These are phyloP conservation scores for Diaporthe humulicola DNA, from an alignment of 2,329 filamentous ascomycete genomes.

Conservation along the genomic window DNA sequence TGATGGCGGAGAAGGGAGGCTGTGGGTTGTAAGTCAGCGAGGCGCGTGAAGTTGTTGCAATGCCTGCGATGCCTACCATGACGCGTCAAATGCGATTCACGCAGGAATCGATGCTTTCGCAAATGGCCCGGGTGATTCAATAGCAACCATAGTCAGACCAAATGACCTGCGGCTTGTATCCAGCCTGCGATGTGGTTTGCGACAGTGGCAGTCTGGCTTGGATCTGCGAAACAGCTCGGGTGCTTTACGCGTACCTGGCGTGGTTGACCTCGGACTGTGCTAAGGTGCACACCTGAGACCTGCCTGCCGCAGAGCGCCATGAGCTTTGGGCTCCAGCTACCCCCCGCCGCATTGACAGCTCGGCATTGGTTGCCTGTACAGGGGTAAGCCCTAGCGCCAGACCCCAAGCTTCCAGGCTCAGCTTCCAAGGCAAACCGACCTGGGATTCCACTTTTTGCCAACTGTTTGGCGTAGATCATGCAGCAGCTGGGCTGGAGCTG, in stretches of 20 bases:
- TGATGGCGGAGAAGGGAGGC: constrained; percentile 86
- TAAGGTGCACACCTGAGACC: neutral
- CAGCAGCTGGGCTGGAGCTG: constrained; percentile 24
- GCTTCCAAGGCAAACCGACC: constrained; percentile 21
- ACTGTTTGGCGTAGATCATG: constrained; percentile 26
- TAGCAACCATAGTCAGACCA: neutral
- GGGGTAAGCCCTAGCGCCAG: constrained; percentile 3
- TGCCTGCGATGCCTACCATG: constrained; percentile 17
- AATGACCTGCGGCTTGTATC: neutral
- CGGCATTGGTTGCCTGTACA: constrained; percentile 25
- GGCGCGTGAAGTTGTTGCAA: constrained; percentile 15
- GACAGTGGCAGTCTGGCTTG: neutral
- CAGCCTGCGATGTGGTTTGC: constrained; percentile 3
- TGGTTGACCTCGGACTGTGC: neutral
- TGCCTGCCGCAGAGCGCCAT: neutral
- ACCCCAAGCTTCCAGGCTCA: constrained; percentile 23
- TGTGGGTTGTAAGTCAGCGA: constrained; percentile 46
- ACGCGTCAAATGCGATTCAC: neutral
- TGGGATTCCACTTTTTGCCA: constrained; percentile 32
- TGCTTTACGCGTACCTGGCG: constrained; percentile 32
- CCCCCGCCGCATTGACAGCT: constrained; percentile 24
- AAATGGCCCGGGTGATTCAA: neutral
- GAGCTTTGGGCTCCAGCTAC: neutral
- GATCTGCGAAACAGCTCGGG: neutral
- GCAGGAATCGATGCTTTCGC: neutral